Evolutionary conservation across 108 stramenopile genomes (phyloP).

Genomic region (Phaeodactylum tricornutum): DNA sequence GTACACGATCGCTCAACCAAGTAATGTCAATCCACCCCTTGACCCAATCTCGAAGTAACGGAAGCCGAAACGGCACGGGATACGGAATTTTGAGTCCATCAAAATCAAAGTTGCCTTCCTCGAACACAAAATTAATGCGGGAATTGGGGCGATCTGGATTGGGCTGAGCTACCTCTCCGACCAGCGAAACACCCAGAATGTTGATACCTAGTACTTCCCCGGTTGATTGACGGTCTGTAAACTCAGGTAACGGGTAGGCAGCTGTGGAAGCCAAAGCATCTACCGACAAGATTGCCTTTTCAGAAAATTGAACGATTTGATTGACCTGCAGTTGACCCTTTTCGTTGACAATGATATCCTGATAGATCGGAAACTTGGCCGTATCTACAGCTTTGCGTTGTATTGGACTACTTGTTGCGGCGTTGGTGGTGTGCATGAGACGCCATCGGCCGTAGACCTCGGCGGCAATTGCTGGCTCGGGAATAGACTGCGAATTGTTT

Average conservation of each 20-base stretch:
- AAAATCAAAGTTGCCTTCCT: constrained; percentile 72
- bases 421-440: constrained; percentile 69
- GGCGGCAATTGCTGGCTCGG: constrained; percentile 56
- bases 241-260: constrained; percentile 67
- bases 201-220: constrained; percentile 70
- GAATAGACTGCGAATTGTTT: constrained; percentile 14
- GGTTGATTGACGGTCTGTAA: constrained; percentile 57
- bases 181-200: constrained; percentile 61
- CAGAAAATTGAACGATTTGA: constrained; percentile 75
- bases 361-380: constrained; percentile 66
- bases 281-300: constrained; percentile 42
- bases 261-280: constrained; percentile 74
- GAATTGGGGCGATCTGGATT: constrained; percentile 61
- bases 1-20: constrained; percentile 67
- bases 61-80: constrained; percentile 75
- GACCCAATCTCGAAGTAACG: constrained; percentile 70
- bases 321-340: constrained; percentile 44
- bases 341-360: constrained; percentile 58
- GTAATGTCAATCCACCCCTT: constrained; percentile 88
- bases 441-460: constrained; percentile 71
- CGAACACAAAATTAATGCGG: constrained; percentile 74
- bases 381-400: constrained; percentile 81
- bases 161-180: constrained; percentile 65
- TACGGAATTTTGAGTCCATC: constrained; percentile 49
- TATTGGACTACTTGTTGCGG: constrained; percentile 71